phyloP scores from a whole-genome alignment of 352 stramenopile species.

The Pythium aristosporum region DNA sequence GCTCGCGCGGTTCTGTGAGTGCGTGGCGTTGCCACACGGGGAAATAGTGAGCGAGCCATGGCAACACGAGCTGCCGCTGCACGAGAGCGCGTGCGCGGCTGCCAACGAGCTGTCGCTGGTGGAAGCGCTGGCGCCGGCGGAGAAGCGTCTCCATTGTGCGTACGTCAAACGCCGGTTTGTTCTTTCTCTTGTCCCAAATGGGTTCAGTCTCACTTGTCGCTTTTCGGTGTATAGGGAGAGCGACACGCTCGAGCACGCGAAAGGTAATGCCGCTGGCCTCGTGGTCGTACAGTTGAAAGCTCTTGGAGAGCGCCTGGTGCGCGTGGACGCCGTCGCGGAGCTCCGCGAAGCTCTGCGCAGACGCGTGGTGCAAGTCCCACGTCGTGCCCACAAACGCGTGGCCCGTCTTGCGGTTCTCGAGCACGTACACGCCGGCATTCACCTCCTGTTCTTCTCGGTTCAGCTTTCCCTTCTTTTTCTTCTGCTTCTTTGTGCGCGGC shows the following conservation, averaged over 20 bases:
- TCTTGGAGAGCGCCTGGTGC: slow-evolving; percentile 41
- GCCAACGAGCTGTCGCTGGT: slow-evolving; percentile 33
- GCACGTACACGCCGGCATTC: slow-evolving; percentile 64
- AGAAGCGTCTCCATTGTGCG: slow-evolving; percentile 53
- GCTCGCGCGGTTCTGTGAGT: background rate
- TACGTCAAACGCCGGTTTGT: slow-evolving; percentile 41
- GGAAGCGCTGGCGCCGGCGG: slow-evolving; percentile 33
- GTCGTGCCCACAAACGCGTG: slow-evolving; percentile 64
- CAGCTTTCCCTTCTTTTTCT: slow-evolving; percentile 14
- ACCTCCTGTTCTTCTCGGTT: slow-evolving; percentile 28
- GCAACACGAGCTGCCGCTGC: slow-evolving; percentile 34
- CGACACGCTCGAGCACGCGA: slow-evolving; percentile 53
- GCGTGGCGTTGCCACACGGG: slow-evolving; percentile 29
- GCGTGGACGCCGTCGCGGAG: slow-evolving; percentile 39
- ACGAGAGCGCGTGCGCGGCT: slow-evolving; percentile 42
- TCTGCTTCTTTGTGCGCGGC: slow-evolving; percentile 12
- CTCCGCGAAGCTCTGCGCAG: slow-evolving; percentile 46
- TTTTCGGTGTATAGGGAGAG: slow-evolving; percentile 14
- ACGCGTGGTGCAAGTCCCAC: slow-evolving; percentile 70
- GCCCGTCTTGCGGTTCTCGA: slow-evolving; percentile 62
- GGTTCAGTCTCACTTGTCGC: background rate
- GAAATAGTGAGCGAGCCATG: slow-evolving; percentile 34
- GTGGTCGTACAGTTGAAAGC: slow-evolving; percentile 45
- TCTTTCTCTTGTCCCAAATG: background rate
- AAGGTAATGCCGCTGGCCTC: slow-evolving; percentile 49